Evolutionary conservation across 139 green algal species (phyloP), one percentile per base, ranked within the genome.

Genomic region (Coelastrella sp.): DNA sequence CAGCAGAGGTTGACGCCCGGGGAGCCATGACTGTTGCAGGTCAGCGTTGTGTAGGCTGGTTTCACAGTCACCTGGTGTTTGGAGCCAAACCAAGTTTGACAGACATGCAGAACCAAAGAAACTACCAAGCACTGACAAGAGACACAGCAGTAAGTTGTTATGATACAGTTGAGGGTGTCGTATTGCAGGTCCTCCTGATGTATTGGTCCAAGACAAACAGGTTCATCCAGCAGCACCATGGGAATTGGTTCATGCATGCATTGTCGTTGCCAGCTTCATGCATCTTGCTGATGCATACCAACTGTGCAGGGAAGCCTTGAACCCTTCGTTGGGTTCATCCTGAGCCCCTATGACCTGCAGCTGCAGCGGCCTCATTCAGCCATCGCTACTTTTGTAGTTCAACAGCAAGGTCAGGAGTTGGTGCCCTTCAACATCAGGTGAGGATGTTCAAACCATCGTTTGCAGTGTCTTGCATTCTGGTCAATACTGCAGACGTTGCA

Each of bases 91-190:
- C 95, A 19, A 92, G 81, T 15, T 79, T 90, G 63, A 96, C 95
- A 85, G 94, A 98, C 89, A 94, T 92, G n/a, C 93, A 96, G 72
- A 98, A 96, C 90, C 95, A 98, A 87, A 84, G 92, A 32, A 98
- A 98, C 90, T 97, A 97, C 84, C 92, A 95, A 81, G 89, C 89
- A 32, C 85, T 98, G 13, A 96, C 94, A 78, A 64, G 88, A n/a
- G 90, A 93, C 74, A 53, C 9, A 59, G 40, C 40, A 30, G 40
- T 15, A 57, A 13, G 45, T 13, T 23, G 45, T 13, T 23, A 57
- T 57, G 45, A 57, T 23, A 57, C 45, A 57, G n/a, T n/a, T n/a
- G n/a, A n/a, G n/a, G n/a, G n/a, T n/a, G n/a, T n/a, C n/a, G n/a
- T n/a, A n/a, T n/a, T n/a, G n/a, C n/a, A n/a, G n/a, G n/a, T n/a